These are phyloP conservation scores for Lipomyces anomalus DNA, from an alignment of 805 yeast species.

Conservation along the genomic window DNA sequence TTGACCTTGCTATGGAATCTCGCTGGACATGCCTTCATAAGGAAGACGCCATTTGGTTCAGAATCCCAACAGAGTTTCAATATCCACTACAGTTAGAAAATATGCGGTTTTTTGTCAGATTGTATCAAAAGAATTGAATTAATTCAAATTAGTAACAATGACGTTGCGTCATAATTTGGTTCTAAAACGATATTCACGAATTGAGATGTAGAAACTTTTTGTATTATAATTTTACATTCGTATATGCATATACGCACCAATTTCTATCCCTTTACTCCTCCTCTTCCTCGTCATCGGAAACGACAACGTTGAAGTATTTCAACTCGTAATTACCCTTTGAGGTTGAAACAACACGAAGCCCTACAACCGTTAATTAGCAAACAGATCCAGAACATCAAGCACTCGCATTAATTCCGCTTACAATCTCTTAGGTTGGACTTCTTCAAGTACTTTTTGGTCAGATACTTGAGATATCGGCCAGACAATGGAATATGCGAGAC, in stretches of 20 bases:
- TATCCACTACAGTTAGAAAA: conserved; percentile 73
- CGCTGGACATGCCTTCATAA: conserved; percentile 60
- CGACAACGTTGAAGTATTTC: conserved; percentile 98
- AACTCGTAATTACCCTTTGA: conserved; percentile 93
- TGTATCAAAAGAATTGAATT: conserved; percentile 51
- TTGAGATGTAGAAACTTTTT: conserved; percentile 4
- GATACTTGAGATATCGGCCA: conserved; percentile 99
- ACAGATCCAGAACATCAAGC: no score
- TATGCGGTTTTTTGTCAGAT: conserved; percentile 78
- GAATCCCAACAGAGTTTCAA: conserved; percentile 47
- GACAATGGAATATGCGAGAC: conserved; percentile 91
- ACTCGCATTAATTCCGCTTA: conserved; percentile 3
- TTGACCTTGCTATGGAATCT: conserved; percentile 59
- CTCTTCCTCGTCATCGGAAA: conserved; percentile 91
- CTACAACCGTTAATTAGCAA: conserved; percentile 3
- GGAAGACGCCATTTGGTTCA: conserved; percentile 78
- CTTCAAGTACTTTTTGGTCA: conserved; percentile 99
- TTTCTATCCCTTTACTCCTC: conserved; percentile 52
- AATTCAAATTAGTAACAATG: no score
- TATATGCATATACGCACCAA: background rate
- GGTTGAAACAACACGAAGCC: conserved; percentile 98
- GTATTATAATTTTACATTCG: background rate
- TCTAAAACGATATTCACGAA: background rate
- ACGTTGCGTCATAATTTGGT: no score
- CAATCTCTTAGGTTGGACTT: conserved; percentile 99